Base-by-base conservation (phyloP, 2,329 filamentous ascomycete genomes). In the Diaporthe vaccinii region DNA sequence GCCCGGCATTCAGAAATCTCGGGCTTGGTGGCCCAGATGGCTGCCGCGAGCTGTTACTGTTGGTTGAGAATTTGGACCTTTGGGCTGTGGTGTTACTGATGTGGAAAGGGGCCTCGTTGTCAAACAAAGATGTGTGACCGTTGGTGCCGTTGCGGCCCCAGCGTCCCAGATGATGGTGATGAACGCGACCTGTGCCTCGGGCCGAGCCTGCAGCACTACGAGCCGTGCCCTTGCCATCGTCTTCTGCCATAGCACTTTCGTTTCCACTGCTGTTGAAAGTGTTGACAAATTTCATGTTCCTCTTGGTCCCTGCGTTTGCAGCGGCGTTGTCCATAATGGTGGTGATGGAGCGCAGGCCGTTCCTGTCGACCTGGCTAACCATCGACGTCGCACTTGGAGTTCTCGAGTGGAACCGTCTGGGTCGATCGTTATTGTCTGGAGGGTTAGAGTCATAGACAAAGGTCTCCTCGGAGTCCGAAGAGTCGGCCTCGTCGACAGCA, bases 361-460 rank as follows among this genome's bases (percentile, higher is more conserved):
- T 88, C 82, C 87, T 89, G 82, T 95, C 93, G 17, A 90, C 87
- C 80, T 94, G 91, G 83, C 93, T 95, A 28, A 84, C 89, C 89
- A 93, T 92, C 8, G 96, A 98, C 5, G 96, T 97, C 58, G 95
- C 94, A 84, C 96, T 98, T 9, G 97, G 97, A 1, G 97, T 99
- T 77, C 97, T 92, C 28, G 96, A 98, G 84, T 98, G 96, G 83
- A 96, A 95, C 76, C 95, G 91, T 77, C 91, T 90, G n/a, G 90
- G 90, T 55, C 91, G 87, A 72, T 92, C 91, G 67, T 86, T 87
- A 68, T 82, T 84, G 78, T 93, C 92, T 70, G 95, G 94, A 14
- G 96, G 97, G 81, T 99, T 99, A 36, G 97, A 98, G 84, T 99
- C 97, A 85, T 99, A 99, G 22, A 99, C 97, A 84, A 98, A 99